These are phyloP conservation scores for Cupressus sempervirens DNA, from an alignment of 75 land plant genomes.

Conservation along the genomic window DNA sequence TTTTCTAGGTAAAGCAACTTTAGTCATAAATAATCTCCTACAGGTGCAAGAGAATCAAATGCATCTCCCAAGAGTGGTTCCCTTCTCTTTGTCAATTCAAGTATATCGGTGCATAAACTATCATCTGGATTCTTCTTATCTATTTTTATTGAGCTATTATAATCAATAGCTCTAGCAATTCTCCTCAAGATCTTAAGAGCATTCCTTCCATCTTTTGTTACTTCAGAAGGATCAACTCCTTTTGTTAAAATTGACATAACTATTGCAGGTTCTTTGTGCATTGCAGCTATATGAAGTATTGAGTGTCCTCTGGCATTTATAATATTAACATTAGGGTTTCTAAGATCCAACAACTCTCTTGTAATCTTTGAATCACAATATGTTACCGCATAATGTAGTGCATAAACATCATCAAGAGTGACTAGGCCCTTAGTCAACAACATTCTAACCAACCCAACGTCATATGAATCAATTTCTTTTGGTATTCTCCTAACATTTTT, in stretches of 20 bases:
- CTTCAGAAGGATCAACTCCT: conserved; percentile 64
- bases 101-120: conserved; percentile 64
- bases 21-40: conserved; percentile 48
- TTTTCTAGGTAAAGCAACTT: conserved; percentile 70
- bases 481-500: conserved; percentile 65
- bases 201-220: conserved; percentile 58
- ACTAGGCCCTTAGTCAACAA: conserved; percentile 37
- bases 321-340: conserved; percentile 35
- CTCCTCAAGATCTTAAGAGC: conserved; percentile 64
- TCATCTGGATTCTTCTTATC: conserved; percentile 55
- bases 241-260: conserved; percentile 42
- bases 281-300: conserved; percentile 55
- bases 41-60: conserved; percentile 35
- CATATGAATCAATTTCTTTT: conserved; percentile 66
- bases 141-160: conserved; percentile 27
- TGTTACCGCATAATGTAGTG: conserved; percentile 60
- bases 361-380: conserved; percentile 54
- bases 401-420: conserved; percentile 45
- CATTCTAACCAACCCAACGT: conserved; percentile 52
- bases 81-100: conserved; percentile 62
- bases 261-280: conserved; percentile 48
- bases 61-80: conserved; percentile 35
- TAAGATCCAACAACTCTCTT: conserved; percentile 41
- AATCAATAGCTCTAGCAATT: conserved; percentile 57
- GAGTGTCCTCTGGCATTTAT: conserved; percentile 49